These are phyloP conservation scores for Halteria grandinella DNA, from an alignment of 73 alveolate genomes.

Conservation along the genomic window DNA sequence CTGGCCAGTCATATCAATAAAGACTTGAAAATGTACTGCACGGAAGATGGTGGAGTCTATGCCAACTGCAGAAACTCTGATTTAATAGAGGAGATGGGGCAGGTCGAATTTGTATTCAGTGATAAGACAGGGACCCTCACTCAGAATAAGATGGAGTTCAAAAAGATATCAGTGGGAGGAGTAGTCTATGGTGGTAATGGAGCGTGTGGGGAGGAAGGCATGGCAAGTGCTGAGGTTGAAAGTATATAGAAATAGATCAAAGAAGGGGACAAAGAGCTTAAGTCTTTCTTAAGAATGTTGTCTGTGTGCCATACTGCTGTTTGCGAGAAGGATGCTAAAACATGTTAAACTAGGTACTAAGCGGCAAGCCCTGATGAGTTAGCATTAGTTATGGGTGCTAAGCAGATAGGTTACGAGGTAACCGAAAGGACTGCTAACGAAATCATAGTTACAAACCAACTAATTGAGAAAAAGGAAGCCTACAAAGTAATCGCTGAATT, in stretches of 20 bases:
- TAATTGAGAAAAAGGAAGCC: not conserved
- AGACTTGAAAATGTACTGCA: conserved; percentile 80
- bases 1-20: conserved; percentile 81
- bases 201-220: no score
- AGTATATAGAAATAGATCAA: no score
- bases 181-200: no score
- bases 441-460: not conserved
- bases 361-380: conserved; percentile 91
- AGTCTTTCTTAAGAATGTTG: conserved; percentile 69
- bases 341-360: conserved; percentile 75
- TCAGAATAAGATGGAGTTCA: conserved; percentile 97
- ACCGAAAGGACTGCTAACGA: conserved; percentile 3
- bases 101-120: conserved; percentile 96
- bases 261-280: no score
- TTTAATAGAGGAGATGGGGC: conserved; percentile 98
- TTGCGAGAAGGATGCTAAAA: conserved; percentile 59
- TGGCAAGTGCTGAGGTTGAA: conserved; percentile 57
- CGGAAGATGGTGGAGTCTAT: conserved; percentile 77
- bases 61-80: conserved; percentile 98
- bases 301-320: conserved; percentile 88
- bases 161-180: conserved; percentile 88
- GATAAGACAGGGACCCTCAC: conserved; percentile 99
- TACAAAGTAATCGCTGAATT: conserved; percentile 54
- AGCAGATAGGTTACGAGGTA: conserved; percentile 29
- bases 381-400: conserved; percentile 81